Percentiles rank a stretch among this genome's conserved stretches.
Conservation (phyloP, 768 basidiomycete genomes). For the Phallus indusiatus region DNA sequence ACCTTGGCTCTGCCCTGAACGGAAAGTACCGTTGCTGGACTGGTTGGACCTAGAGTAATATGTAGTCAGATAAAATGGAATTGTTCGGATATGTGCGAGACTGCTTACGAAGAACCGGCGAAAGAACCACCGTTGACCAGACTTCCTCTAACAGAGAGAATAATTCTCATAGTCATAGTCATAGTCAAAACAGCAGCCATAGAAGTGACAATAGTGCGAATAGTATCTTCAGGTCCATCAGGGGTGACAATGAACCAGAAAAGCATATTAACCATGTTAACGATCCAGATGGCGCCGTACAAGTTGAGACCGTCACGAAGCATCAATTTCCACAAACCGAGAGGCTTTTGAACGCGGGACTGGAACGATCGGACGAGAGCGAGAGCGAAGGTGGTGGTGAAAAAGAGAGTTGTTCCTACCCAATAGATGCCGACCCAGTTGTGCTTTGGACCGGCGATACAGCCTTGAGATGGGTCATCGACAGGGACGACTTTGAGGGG, state of each 20-base stretch:
- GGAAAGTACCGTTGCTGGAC: slow-evolving; percentile 29
- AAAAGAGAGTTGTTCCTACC: slow-evolving; percentile 66
- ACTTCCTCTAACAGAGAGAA: slow-evolving; percentile 68
- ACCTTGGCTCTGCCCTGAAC: slow-evolving; percentile 30
- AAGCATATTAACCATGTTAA: slow-evolving; percentile 75
- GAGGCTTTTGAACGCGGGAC: slow-evolving; percentile 47
- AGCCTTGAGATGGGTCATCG: slow-evolving; percentile 54
- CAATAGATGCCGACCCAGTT: slow-evolving; percentile 86
- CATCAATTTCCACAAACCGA: slow-evolving; percentile 77
- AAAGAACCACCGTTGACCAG: slow-evolving; percentile 67
- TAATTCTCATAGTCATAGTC: slow-evolving; percentile 84
- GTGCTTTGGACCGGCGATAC: slow-evolving; percentile 73
- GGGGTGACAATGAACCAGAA: slow-evolving; percentile 83
- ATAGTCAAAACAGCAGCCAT: slow-evolving; percentile 84
- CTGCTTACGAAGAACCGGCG: slow-evolving; percentile 31
- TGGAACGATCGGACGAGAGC: slow-evolving; percentile 50
- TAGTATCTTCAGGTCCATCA: slow-evolving; percentile 48
- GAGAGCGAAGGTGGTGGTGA: slow-evolving; percentile 54
- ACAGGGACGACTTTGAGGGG: slow-evolving; percentile 52
- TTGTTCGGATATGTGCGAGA: neutral
- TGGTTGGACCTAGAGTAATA: slow-evolving; percentile 24
- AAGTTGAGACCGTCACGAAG: slow-evolving; percentile 84
- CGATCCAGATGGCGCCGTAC: slow-evolving; percentile 68
- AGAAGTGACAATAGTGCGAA: slow-evolving; percentile 74
- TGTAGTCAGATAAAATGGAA: neutral